These are phyloP conservation scores for Dendrobium nobile DNA, from an alignment of 106 monocot genomes.

Conservation along the genomic window DNA sequence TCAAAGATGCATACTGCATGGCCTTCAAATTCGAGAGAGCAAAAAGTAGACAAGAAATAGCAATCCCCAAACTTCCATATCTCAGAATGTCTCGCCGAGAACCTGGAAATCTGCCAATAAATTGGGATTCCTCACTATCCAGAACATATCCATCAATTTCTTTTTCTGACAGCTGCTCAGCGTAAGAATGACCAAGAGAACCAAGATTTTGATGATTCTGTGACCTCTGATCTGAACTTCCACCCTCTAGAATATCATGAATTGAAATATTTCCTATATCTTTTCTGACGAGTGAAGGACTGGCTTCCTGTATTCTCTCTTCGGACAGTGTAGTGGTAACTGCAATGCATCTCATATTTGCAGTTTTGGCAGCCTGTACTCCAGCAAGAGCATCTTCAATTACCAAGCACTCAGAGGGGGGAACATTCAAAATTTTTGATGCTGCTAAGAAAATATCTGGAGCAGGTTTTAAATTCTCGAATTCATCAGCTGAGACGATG, in stretches of 20 bases:
- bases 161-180: conserved; percentile 31
- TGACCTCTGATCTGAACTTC: conserved; percentile 35
- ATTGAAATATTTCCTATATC: conserved; percentile 83
- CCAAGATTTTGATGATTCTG: conserved; percentile 17
- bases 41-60: conserved; percentile 74
- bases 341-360: conserved; percentile 96
- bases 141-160: conserved; percentile 18
- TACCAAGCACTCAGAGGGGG: conserved; percentile 79
- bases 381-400: conserved; percentile 99
- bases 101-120: conserved; percentile 57
- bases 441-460: conserved; percentile 98
- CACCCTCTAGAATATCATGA: conserved; percentile 59
- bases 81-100: conserved; percentile 74
- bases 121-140: conserved; percentile 14
- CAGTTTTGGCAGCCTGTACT: conserved; percentile 95
- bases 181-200: conserved; percentile 20
- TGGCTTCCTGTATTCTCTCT: conserved; percentile 53
- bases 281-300: conserved; percentile 74
- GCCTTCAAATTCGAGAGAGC: conserved; percentile 84
- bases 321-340: conserved; percentile 81
- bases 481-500: conserved; percentile 93
- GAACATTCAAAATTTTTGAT: conserved; percentile 57
- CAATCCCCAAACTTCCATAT: conserved; percentile 96
- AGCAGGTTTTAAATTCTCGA: conserved; percentile 93
- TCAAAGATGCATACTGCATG: conserved; percentile 85